Percentiles rank a stretch among this genome's conserved stretches.
These are phyloP conservation scores for Castanea mollissima DNA, from an alignment of 306 rosid genomes.

Conservation along the genomic window DNA sequence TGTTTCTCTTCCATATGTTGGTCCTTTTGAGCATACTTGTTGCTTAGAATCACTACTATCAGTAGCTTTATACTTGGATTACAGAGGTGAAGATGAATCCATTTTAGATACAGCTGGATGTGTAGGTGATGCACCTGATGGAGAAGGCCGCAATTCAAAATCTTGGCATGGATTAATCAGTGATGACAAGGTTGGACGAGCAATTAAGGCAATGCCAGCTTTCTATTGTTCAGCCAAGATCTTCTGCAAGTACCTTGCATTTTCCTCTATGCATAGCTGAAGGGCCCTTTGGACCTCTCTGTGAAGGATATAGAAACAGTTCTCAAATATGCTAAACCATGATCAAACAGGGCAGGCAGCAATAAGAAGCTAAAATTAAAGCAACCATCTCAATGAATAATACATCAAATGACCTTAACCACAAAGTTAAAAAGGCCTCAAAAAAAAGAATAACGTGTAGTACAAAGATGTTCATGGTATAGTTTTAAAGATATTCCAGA, in stretches of 20 bases:
- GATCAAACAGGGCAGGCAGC: too few relatives aligned
- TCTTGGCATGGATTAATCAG: slow-evolving; percentile 13
- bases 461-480: background rate
- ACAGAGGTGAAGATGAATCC: slow-evolving; percentile 21
- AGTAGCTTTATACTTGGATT: slow-evolving; percentile 18
- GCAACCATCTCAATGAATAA: too few relatives aligned
- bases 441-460: too few relatives aligned
- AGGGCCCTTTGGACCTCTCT: slow-evolving; percentile 39
- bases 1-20: slow-evolving; percentile 19
- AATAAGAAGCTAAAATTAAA: too few relatives aligned
- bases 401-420: too few relatives aligned
- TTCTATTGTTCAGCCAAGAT: slow-evolving; percentile 40
- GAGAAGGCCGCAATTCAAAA: slow-evolving; percentile 16
- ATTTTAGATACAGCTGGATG: slow-evolving; percentile 14
- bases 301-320: background rate
- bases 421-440: too few relatives aligned
- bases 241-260: slow-evolving; percentile 42
- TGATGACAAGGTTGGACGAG: slow-evolving; percentile 25
- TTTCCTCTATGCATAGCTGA: slow-evolving; percentile 43
- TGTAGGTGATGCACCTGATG: background rate
- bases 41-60: slow-evolving; percentile 16
- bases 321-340: too few relatives aligned
- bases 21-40: slow-evolving; percentile 14
- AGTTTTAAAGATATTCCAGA: too few relatives aligned
- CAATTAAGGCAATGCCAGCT: slow-evolving; percentile 32